Evolutionary conservation across 75 land plant genomes (phyloP), one percentile per base, ranked within the genome.

Genomic region (Azolla pinnata): DNA sequence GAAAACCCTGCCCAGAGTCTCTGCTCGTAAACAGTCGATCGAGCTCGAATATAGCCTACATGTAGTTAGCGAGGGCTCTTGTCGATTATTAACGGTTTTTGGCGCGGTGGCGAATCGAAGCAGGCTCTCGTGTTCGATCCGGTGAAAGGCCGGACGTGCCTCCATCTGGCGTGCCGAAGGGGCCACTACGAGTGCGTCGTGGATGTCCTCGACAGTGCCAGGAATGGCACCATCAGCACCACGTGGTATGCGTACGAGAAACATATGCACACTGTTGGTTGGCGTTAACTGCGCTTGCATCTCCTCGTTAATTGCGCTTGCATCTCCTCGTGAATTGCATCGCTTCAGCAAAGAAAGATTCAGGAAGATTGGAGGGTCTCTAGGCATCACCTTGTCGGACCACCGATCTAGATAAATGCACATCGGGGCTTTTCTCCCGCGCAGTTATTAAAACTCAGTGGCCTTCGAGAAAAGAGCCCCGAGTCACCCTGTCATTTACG

Each of bases 81-180:
- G 7, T 38, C 42, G 12, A 38, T 38, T 38, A 38, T 38, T 7
- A 14, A 7, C 14, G 14, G 14, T 38, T 38, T 14, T 38, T 38
- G 42, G 42, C 42, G 14, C 42, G 20, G 4, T 54, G 21, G 21
- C 56, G 23, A 8, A 53, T 17, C 19, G 1, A 14, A 27, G 14
- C 50, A 68, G 71, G 66, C 62, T 4, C 35, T 68, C 4, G 56
- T 48, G 18, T 61, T 68, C 40, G 71, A 60, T 17, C 17, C 42
- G 7, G 25, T 44, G 4, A 31, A 48, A 35, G 64, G 66, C 18
- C 49, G 71, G 25, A 68, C 71, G 50, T 68, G 71, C 57, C 54
- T 68, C 23, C 71, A 68, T 33, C 51, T 62, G 34, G 71, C 71
- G 2, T 68, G 67, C 8, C 49, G 47, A 32, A 56, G 55, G 38